A percentile compares a stretch with the other conserved stretches of the same genome.
Evolutionary conservation across 2,329 filamentous ascomycete genomes (phyloP).

Genomic region (Cytospora mali): DNA sequence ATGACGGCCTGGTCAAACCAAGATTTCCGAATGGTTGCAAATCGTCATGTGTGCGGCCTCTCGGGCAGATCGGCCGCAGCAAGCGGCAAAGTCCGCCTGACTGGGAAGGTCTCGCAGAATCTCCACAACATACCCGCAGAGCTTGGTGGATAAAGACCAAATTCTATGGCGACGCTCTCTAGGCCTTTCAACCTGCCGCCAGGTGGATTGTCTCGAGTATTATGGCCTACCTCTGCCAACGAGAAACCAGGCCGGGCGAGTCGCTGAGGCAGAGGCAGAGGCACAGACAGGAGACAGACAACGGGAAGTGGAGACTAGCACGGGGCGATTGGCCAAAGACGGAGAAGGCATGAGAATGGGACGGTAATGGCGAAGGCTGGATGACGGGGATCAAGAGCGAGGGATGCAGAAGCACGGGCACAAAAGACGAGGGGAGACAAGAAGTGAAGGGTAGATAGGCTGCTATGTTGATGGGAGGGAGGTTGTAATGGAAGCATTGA

Average conservation of each 20-base stretch:
- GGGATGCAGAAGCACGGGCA: conserved; percentile 4
- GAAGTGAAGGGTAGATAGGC: conserved; percentile 3
- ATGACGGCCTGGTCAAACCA: background rate
- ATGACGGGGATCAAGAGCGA: background rate
- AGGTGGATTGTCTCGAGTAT: background rate
- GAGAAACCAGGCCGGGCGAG: background rate
- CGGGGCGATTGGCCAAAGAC: background rate
- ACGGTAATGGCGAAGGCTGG: background rate
- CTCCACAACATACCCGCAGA: conserved; percentile 9
- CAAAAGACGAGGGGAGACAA: background rate
- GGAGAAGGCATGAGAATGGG: background rate
- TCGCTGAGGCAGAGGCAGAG: background rate
- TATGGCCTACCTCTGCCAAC: background rate
- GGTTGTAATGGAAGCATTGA: conserved; percentile 13
- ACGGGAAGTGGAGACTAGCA: background rate
- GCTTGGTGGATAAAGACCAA: background rate
- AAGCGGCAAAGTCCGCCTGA: conserved; percentile 1
- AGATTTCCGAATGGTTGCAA: conserved; percentile 14
- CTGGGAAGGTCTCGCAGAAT: conserved; percentile 5
- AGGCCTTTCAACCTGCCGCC: background rate
- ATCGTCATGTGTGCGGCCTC: background rate
- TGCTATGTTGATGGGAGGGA: conserved; percentile 6
- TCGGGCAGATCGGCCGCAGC: conserved; percentile 2
- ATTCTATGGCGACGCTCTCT: background rate
- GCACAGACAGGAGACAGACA: background rate